These are phyloP conservation scores for Delonix regia DNA, from an alignment of 306 rosid genomes.

Conservation along the genomic window DNA sequence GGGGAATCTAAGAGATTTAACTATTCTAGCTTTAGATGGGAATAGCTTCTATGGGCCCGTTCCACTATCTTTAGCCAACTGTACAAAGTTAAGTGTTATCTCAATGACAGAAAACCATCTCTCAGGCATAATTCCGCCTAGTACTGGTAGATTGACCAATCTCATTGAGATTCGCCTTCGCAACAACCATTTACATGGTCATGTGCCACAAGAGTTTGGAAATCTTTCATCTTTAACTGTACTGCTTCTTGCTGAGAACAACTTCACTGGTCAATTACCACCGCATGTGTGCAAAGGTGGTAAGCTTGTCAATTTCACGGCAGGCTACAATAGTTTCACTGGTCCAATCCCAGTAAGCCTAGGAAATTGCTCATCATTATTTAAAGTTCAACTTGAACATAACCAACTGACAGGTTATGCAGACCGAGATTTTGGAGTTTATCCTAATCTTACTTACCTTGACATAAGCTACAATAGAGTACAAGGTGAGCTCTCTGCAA, in stretches of 20 bases:
- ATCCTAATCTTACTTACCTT: neutral
- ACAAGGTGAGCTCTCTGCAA: conserved; percentile 31
- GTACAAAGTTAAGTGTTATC: conserved; percentile 27
- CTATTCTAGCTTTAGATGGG: conserved; percentile 11
- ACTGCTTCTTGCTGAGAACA: neutral
- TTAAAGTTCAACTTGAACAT: neutral
- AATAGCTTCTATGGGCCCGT: conserved; percentile 35
- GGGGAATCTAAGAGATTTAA: neutral
- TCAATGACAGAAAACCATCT: conserved; percentile 34
- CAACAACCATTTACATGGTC: conserved; percentile 32
- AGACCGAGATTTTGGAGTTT: neutral
- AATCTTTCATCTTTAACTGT: neutral
- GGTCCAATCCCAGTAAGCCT: conserved; percentile 37
- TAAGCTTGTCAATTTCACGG: neutral
- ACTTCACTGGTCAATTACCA: conserved; percentile 34
- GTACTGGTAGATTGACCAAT: conserved; percentile 27
- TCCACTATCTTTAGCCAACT: conserved; percentile 40
- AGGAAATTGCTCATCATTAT: neutral
- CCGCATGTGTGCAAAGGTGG: neutral
- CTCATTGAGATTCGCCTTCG: conserved; percentile 24
- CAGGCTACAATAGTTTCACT: conserved; percentile 28
- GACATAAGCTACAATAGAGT: neutral
- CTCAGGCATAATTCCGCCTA: conserved; percentile 39
- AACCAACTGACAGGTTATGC: neutral
- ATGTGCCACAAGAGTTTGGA: neutral